Base-by-base conservation (phyloP, 805 yeast genomes). In the Yamadazyma insecticola region DNA sequence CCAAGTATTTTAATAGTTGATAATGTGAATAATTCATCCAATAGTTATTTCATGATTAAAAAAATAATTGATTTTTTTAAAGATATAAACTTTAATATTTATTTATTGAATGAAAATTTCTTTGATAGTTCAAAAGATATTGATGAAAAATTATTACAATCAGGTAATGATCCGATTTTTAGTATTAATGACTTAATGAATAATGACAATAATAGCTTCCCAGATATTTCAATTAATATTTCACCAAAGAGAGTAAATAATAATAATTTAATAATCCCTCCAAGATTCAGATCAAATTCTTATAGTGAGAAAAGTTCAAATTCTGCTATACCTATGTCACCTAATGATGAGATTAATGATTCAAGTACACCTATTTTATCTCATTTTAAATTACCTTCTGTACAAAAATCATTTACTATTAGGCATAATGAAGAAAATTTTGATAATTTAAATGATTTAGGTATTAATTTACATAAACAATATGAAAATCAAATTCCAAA, bases 351-450 rank as follows among this genome's bases (percentile, higher is more conserved):
- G n/a, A n/a, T n/a, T n/a, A n/a, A n/a, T n/a, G 45, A 41, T 13
- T 15, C 42, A 6, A 33, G 37, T 20, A 58, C 70, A 1, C 70
- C 70, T 5, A 60, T 63, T 1, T 52, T 74, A 16, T 66, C 79
- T 3, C 72, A 76, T 41, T 78, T 78, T 44, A 60, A 63, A 21
- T 58, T 78, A 21, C 85, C 85, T 1, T 60, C 29, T 3, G 3
- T 25, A 6, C 21, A 11, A 2, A 6, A 16, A 1, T 16, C 36
- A 3, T 40, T 77, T 70, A 41, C 57, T 28, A 55, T 73, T 20
- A 68, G 62, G 33, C 70, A 65, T 32, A 74, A 76, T 38, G 85
- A 78, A 46, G 83, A 78, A 42, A 51, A 10, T 60, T 57, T 36
- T 29, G 72, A 72, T 3, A 62, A 72, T 3, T 45, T 60, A 20